A percentile compares a stretch with the other conserved stretches of the same genome.
phyloP scores from a whole-genome alignment of 179 eudicot species.

The Heliamphora pulchella region DNA sequence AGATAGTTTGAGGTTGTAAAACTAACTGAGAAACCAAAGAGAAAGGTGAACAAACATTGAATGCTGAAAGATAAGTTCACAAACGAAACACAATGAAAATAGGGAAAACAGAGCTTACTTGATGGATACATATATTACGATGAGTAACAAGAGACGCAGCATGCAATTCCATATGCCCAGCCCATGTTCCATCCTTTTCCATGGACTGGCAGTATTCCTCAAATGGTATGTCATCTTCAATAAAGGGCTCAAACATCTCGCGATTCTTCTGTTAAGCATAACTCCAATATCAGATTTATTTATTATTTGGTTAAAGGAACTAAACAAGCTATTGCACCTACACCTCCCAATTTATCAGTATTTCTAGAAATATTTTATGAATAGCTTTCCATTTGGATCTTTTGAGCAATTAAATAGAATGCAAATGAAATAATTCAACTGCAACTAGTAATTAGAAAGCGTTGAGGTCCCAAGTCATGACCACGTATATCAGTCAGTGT shows the following conservation, averaged over 20 bases:
- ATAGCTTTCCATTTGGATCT: too few relatives aligned
- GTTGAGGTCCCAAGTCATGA: background rate
- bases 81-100: slow-evolving; percentile 8
- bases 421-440: background rate
- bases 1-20: slow-evolving; percentile 1
- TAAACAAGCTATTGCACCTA: too few relatives aligned
- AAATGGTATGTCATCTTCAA: slow-evolving; percentile 87
- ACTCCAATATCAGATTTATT: slow-evolving; percentile 14
- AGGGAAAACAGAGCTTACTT: slow-evolving; percentile 34
- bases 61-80: background rate
- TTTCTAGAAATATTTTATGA: too few relatives aligned
- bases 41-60: background rate
- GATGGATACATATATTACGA: slow-evolving; percentile 83
- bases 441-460: background rate
- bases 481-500: too few relatives aligned
- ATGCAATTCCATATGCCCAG: slow-evolving; percentile 96
- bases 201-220: slow-evolving; percentile 78
- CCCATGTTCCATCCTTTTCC: slow-evolving; percentile 96
- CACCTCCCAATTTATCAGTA: too few relatives aligned
- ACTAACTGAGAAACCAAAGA: background rate
- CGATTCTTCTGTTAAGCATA: slow-evolving; percentile 51
- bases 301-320: background rate
- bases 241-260: slow-evolving; percentile 86
- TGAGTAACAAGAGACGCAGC: slow-evolving; percentile 87
- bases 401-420: background rate